Base-by-base conservation (phyloP, 1,139 yeast genomes). In the Kurtzmaniella quercitrusa region DNA sequence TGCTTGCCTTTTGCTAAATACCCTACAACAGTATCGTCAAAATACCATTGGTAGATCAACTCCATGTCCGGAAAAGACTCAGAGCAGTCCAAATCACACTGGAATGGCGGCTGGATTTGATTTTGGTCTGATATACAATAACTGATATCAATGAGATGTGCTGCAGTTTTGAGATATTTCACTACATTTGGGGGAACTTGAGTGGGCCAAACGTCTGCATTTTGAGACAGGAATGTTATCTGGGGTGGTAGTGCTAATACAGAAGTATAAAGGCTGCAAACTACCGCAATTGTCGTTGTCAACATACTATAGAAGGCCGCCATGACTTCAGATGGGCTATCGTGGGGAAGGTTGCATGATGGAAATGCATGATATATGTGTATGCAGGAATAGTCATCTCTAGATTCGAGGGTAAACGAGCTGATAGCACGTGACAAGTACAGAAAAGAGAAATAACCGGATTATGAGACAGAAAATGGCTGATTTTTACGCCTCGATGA, bases 121-220 rank as follows among this genome's bases (percentile, higher is more conserved):
- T 65, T 56, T 1, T 65, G 47, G 1, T 62, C 56, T 2, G 77
- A 69, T 1, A 77, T 65, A 49, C 82, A 77, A 49, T 77, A 77
- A 10, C 79, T 61, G 18, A 75, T 73, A 47, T 75, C 80, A 38
- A 72, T 70, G 37, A 75, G 56, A 52, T 73, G 78, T 1, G 81
- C 77, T 51, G 69, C 68, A 4, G 70, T 66, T 53, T 56, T 65
- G 45, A 70, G 55, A 41, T 63, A 60, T 23, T 25, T 15, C 16
- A 29, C 37, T 9, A 40, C 23, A 10, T 5, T 2, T 8, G 19
- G 8, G 9, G 45, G 25, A 3, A 42, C 39, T 15, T 36, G 45
- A 12, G n/a, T 24, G 14, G 34, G 41, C 37, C 12, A 14, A 15
- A 31, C 6, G 6, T 31, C 36, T 5, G 3, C 5, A 8, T 14